Conservation (phyloP, 331 rosid species). For the Acacia pycnantha region DNA sequence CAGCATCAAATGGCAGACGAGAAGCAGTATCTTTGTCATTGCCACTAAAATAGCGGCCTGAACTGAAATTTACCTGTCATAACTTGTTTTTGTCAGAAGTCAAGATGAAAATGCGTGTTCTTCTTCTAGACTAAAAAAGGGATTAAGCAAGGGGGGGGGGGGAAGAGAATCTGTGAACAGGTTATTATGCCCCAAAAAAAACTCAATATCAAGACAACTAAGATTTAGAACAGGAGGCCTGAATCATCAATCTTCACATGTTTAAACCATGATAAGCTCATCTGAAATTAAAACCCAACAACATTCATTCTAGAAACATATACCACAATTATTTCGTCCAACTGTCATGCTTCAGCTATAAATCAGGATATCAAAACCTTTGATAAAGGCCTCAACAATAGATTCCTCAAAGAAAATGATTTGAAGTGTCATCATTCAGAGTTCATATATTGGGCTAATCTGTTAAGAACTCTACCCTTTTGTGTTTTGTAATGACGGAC, state of each 20-base stretch:
- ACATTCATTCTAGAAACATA: conserved; percentile 1
- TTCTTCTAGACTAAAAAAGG: conserved; percentile 8
- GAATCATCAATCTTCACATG: conserved; percentile 19
- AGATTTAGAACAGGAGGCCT: background rate
- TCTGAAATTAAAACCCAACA: background rate
- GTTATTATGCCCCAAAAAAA: background rate
- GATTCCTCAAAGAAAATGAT: background rate
- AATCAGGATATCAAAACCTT: conserved; percentile 8
- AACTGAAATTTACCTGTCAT: conserved; percentile 91
- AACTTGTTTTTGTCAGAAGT: conserved; percentile 34
- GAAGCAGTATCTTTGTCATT: conserved; percentile 47
- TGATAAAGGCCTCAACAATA: background rate
- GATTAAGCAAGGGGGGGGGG: background rate
- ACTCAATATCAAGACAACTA: conserved; percentile 8
- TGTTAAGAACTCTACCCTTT: background rate
- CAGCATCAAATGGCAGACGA: conserved; percentile 90
- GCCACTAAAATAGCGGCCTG: conserved; percentile 84
- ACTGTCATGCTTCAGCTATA: background rate
- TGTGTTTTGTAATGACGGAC: background rate
- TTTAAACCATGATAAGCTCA: conserved; percentile 4
- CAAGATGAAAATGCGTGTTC: background rate
- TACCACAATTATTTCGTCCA: background rate
- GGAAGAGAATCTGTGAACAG: background rate
- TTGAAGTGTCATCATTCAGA: background rate
- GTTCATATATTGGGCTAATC: background rate